Base-by-base conservation (phyloP, 805 yeast genomes). In the Ogataea chonburiensis region DNA sequence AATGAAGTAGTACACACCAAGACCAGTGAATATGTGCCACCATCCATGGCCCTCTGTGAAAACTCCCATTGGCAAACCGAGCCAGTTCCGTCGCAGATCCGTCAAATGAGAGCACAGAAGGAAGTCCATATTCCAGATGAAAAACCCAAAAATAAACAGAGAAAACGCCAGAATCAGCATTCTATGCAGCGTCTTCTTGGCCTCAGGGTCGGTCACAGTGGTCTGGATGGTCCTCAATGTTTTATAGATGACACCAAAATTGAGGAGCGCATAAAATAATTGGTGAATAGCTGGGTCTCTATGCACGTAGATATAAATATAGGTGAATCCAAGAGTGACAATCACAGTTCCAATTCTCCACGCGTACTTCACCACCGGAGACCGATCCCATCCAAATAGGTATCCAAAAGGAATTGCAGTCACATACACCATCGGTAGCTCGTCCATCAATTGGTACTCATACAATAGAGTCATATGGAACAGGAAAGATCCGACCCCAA, bases 361-460 rank as follows among this genome's bases (percentile, higher is more conserved):
- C 4, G 46, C 9, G 7, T 28, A 12, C 14, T 44, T 45, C n/a
- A 29, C 31, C 4, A 40, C 24, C 3, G 42, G 40, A 0, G 61
- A 40, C 25, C 52, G 54, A 17, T 49, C 40, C 58, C 58, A 61
- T 19, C 63, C 58, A 42, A 49, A 58, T 11, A 63, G 40, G 42
- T 62, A 61, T 2, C 62, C 67, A 43, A 87, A 80, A 0, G 98
- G 98, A 17, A 91, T 79, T 46, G 96, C 91, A 2, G 98, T 93
- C 15, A 96, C 97, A 63, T 93, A 93, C 45, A 93, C 86, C 98
- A 93, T 93, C 25, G 98, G 98, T 53, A 93, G 69, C 60, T 93
- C 98, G 64, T 93, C 98, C 60, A 93, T 70, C 45, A 93, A 60
- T 64, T 93, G 98, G 65, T 75, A 93, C 56, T 84, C 86, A 61